These are phyloP conservation scores for Pleomassaria siparia DNA, from an alignment of 2,329 filamentous ascomycete genomes.

Conservation along the genomic window DNA sequence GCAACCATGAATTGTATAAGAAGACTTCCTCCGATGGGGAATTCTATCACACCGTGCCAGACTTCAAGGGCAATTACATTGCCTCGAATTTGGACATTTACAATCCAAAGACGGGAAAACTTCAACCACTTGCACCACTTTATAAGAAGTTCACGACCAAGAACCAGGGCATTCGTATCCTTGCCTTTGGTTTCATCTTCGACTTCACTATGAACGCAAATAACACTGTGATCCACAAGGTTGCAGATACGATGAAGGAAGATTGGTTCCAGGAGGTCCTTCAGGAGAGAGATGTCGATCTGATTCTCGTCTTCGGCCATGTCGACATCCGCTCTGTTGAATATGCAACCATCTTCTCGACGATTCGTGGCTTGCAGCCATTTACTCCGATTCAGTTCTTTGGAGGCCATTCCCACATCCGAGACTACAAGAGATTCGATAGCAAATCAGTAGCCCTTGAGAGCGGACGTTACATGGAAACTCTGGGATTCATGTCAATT, in stretches of 20 bases:
- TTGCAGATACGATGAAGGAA: conserved; percentile 78
- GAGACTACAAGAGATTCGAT: conserved; percentile 81
- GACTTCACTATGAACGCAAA: conserved; percentile 90
- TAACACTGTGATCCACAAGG: conserved; percentile 81
- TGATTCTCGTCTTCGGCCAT: conserved; percentile 86
- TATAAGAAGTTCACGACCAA: conserved; percentile 91
- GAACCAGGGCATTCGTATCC: conserved; percentile 78
- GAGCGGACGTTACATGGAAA: conserved; percentile 91
- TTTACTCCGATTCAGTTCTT: conserved; percentile 88
- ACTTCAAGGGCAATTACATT: conserved; percentile 78
- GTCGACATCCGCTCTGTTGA: conserved; percentile 80
- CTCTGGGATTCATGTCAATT: conserved; percentile 89
- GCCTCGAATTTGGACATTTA: conserved; percentile 92
- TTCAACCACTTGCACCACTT: conserved; percentile 74
- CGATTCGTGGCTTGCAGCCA: conserved; percentile 75
- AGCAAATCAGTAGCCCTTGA: conserved; percentile 76
- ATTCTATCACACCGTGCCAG: conserved; percentile 76
- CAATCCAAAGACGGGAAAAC: conserved; percentile 68
- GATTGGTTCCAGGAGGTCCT: conserved; percentile 88
- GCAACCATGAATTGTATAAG: conserved; percentile 95
- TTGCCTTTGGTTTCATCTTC: conserved; percentile 93
- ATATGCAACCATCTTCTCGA: conserved; percentile 74
- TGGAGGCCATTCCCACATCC: conserved; percentile 85
- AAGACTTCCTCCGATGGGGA: conserved; percentile 75
- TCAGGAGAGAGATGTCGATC: conserved; percentile 73